A percentile compares a stretch with the other conserved stretches of the same genome.
Evolutionary conservation across 495 filamentous ascomycete species (phyloP).

Genomic region (Tetracladium marchalianum): DNA sequence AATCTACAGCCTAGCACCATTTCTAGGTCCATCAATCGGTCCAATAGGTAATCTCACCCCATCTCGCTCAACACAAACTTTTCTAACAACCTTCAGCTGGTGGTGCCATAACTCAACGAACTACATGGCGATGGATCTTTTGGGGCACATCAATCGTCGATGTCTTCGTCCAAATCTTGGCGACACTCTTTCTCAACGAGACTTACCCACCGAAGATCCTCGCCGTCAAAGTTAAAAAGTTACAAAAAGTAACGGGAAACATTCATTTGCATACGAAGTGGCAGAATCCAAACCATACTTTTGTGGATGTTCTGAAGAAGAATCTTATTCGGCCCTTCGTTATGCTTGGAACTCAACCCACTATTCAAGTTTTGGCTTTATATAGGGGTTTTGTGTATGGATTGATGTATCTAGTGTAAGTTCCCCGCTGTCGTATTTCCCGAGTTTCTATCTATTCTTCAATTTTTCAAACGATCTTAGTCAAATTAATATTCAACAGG

Average conservation of each 20-base stretch:
- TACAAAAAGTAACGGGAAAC: constrained; percentile 57
- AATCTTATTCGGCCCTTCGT: constrained; percentile 36
- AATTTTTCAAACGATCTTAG: too few species aligned
- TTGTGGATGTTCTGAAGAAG: constrained; percentile 16
- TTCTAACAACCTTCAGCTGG: constrained; percentile 31
- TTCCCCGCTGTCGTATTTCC: too few species aligned
- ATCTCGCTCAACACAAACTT: constrained; percentile 45
- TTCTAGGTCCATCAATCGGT: constrained; percentile 57
- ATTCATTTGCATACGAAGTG: constrained; percentile 49
- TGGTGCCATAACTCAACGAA: constrained; percentile 58
- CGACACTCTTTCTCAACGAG: constrained; percentile 59
- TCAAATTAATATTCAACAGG: too few species aligned
- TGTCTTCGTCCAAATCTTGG: constrained; percentile 49
- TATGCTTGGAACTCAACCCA: constrained; percentile 41
- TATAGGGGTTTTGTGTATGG: constrained; percentile 69
- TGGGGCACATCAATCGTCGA: constrained; percentile 52
- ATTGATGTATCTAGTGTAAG: constrained; percentile 68
- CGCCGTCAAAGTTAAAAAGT: constrained; percentile 38
- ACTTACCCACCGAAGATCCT: constrained; percentile 61
- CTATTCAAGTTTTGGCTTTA: constrained; percentile 51
- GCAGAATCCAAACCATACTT: constrained; percentile 36
- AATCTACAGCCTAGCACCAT: constrained; percentile 54
- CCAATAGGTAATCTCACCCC: constrained; percentile 34
- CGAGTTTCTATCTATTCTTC: constrained; percentile 50
- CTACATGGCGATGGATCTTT: constrained; percentile 65